Evolutionary conservation across 1,284 basidiomycete genomes (phyloP).

Genomic region (Cutaneotrichosporon daszewskae): DNA sequence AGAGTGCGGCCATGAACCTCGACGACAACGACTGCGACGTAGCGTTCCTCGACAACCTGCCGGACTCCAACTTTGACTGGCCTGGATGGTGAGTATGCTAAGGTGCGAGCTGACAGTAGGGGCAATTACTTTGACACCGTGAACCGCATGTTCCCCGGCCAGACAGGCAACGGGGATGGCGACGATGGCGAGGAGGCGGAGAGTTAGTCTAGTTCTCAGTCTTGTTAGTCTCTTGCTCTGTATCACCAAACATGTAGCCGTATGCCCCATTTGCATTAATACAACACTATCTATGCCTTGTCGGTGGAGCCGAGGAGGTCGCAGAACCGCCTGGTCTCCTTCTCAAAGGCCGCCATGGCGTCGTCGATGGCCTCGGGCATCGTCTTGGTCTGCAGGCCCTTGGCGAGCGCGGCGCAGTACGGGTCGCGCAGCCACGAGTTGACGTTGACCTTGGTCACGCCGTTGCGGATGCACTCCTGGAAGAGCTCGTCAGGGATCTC

Average conservation of each 20-base stretch:
- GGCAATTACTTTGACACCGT: conserved; percentile 19
- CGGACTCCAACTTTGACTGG: conserved; percentile 83
- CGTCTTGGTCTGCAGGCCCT: conserved; percentile 31
- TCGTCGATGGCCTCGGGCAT: conserved; percentile 45
- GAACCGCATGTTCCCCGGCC: conserved; percentile 12
- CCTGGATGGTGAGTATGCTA: conserved; percentile 32
- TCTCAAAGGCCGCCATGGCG: conserved; percentile 39
- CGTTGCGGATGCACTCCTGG: conserved; percentile 38
- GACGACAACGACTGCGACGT: conserved; percentile 52
- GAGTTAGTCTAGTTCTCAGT: too few relatives aligned
- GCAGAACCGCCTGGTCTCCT: conserved; percentile 38
- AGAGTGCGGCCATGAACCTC: background rate
- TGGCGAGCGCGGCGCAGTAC: conserved; percentile 32
- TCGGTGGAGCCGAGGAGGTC: conserved; percentile 39
- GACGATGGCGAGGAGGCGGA: too few relatives aligned
- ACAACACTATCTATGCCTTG: conserved; percentile 28
- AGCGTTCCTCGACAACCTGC: conserved; percentile 69
- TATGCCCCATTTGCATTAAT: background rate
- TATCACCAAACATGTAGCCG: background rate
- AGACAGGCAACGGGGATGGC: too few relatives aligned
- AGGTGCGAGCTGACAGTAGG: conserved; percentile 5
- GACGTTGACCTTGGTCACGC: conserved; percentile 47
- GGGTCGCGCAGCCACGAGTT: conserved; percentile 49
- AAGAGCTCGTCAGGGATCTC: conserved; percentile 45
- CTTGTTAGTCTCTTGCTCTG: too few relatives aligned